phyloP scores from a whole-genome alignment of 768 basidiomycete genomes.

The Amanita fuliginea region DNA sequence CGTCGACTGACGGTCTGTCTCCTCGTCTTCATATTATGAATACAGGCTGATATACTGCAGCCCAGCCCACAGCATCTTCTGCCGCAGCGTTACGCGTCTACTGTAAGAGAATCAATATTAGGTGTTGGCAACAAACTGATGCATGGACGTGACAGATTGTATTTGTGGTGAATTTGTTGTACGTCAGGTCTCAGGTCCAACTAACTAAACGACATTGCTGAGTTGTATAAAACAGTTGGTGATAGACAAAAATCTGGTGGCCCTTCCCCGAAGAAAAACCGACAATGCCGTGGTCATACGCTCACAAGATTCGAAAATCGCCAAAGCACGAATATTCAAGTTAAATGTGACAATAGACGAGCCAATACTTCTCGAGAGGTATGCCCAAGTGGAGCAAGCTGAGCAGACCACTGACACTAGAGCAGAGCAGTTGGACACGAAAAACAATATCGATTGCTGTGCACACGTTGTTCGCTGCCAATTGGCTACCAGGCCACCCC shows the following conservation, averaged over 20 bases:
- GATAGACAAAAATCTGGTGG: conserved; percentile 62
- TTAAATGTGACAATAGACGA: conserved; percentile 64
- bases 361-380: conserved; percentile 75
- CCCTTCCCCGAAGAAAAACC: conserved; percentile 60
- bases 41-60: conserved; percentile 24
- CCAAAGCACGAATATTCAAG: conserved; percentile 71
- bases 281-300: conserved; percentile 78
- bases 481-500: conserved; percentile 73
- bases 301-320: conserved; percentile 47
- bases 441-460: conserved; percentile 61
- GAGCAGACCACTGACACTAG: background rate
- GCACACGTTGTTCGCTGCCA: conserved; percentile 55
- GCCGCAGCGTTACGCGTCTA: conserved; percentile 72
- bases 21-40: background rate
- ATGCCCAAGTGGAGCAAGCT: conserved; percentile 12
- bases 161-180: conserved; percentile 85
- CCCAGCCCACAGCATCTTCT: conserved; percentile 71
- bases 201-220: background rate
- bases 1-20: conserved; percentile 70
- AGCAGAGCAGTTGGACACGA: conserved; percentile 57
- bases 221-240: conserved; percentile 44
- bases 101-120: conserved; percentile 35
- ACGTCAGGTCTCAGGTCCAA: conserved; percentile 21
- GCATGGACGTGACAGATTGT: conserved; percentile 42
- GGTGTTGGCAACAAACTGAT: background rate